Evolutionary conservation across 2,329 filamentous ascomycete species (phyloP), one percentile per base, ranked within the genome.

Genomic region (Colletotrichum incanum): DNA sequence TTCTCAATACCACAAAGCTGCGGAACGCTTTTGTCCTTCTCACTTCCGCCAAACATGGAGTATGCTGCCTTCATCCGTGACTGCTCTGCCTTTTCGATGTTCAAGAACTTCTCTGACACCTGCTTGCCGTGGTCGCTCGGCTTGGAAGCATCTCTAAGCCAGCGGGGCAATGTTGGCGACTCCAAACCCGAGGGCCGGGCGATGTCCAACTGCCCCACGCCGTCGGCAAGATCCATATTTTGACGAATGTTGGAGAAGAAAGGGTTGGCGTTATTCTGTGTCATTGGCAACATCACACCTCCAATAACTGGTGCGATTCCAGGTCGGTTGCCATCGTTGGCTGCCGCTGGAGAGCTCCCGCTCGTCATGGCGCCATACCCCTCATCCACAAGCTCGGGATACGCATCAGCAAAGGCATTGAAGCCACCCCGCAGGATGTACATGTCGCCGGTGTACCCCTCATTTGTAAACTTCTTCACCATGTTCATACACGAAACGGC

Each of bases 161-260:
- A 99, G 2, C 79, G 76, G 1, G 96, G 96, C 18, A 98, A 85
- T 20, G 85, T 80, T 5, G 87, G 83, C 47, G 82, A 79, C 41
- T 86, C 81, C 11, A 89, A 75, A n/a, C 81, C 84, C 2, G 80
- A 52, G 0, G 88, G 88, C 11, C 88, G 78, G 2, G 80, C 77
- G 7, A 91, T 79, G n/a, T 91, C 88, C 77, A 92, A 91, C 77
- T 97, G 95, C 0, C 96, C 96, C 14, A 98, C 96, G 26, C 96
- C 96, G 75, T 94, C 95, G 41, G 97, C 93, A 23, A 99, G 86
- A 78, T 98, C 96, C 90, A 97, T 96, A 75, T 98, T 98, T 80
- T 98, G 96, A 54, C 96, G 91, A 76, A 99, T 98, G 75, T 98
- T 98, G 73, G 92, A 91, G 81, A 98, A 98, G 84, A 99, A 98